These are phyloP conservation scores for Phylloporus sp. DNA, from an alignment of 768 basidiomycete species.

Conservation along the genomic window DNA sequence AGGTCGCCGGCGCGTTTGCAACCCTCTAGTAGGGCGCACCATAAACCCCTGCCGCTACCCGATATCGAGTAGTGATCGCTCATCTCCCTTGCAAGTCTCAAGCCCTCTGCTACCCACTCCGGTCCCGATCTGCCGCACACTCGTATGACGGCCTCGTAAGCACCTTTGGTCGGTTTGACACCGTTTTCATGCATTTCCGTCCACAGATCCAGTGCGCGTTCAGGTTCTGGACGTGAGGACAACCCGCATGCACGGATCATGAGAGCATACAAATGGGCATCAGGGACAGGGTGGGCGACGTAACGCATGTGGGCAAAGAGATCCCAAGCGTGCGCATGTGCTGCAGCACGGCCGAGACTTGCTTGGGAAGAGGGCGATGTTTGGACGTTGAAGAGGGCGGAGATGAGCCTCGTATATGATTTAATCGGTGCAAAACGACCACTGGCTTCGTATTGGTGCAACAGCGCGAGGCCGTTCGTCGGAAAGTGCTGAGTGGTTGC, in stretches of 20 bases:
- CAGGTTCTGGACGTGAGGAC: slow-evolving; percentile 66
- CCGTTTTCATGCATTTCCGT: slow-evolving; percentile 84
- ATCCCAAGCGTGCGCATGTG: slow-evolving; percentile 85
- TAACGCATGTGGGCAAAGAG: slow-evolving; percentile 96
- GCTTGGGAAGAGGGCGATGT: slow-evolving; percentile 24
- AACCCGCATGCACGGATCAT: slow-evolving; percentile 88
- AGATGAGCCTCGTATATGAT: slow-evolving; percentile 70
- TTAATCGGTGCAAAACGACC: slow-evolving; percentile 63
- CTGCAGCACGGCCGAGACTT: slow-evolving; percentile 37
- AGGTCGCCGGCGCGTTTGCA: slow-evolving; percentile 86
- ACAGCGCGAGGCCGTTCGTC: slow-evolving; percentile 55
- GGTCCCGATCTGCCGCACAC: slow-evolving; percentile 72
- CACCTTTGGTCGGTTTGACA: slow-evolving; percentile 57
- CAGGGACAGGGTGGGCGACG: slow-evolving; percentile 82
- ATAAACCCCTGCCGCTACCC: slow-evolving; percentile 53
- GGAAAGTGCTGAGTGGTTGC: slow-evolving; percentile 43
- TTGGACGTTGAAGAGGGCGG: slow-evolving; percentile 48
- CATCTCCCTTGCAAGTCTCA: slow-evolving; percentile 86
- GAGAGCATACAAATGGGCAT: slow-evolving; percentile 63
- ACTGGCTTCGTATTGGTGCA: slow-evolving; percentile 70
- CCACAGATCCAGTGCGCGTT: slow-evolving; percentile 90
- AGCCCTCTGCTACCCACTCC: slow-evolving; percentile 73
- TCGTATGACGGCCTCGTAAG: slow-evolving; percentile 81
- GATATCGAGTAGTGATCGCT: slow-evolving; percentile 55
- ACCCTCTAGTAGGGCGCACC: slow-evolving; percentile 83